Percentiles rank a stretch among this genome's conserved stretches.
phyloP scores from a whole-genome alignment of 345 rosid species.

The Murraya paniculata region DNA sequence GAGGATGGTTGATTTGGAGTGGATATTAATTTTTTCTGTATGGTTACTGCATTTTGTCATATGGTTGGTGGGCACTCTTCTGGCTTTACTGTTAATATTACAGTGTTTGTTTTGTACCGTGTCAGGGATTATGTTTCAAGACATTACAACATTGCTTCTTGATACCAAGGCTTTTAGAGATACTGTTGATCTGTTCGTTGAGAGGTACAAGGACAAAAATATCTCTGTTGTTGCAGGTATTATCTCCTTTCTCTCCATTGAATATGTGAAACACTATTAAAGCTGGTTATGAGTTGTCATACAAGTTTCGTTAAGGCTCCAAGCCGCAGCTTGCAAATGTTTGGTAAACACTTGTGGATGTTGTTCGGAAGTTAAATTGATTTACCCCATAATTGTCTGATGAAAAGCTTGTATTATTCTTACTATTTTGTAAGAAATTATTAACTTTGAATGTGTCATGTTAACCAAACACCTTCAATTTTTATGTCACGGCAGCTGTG shows the following conservation, averaged over 20 bases:
- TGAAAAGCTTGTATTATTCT: background rate
- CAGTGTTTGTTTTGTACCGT: background rate
- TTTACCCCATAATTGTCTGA: background rate
- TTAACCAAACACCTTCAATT: too few relatives aligned
- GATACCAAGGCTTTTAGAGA: conserved; percentile 69
- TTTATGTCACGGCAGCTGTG: background rate
- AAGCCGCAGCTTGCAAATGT: background rate
- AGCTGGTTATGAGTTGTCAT: background rate
- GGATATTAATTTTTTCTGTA: background rate
- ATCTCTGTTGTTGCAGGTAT: conserved; percentile 84
- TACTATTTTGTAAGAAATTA: too few relatives aligned
- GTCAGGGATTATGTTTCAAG: conserved; percentile 88
- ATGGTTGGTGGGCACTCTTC: background rate
- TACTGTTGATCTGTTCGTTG: conserved; percentile 82
- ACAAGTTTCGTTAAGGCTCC: too few relatives aligned
- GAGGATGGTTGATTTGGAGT: background rate
- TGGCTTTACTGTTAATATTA: background rate
- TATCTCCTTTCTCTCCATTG: background rate
- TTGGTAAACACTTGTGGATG: background rate
- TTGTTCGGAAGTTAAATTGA: background rate
- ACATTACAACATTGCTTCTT: conserved; percentile 77
- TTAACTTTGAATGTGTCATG: background rate
- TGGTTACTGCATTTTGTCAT: background rate
- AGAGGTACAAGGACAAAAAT: conserved; percentile 58
- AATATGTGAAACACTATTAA: background rate